These are phyloP conservation scores for Arxiozyma bovina DNA, from an alignment of 1,139 yeast genomes.

Conservation along the genomic window DNA sequence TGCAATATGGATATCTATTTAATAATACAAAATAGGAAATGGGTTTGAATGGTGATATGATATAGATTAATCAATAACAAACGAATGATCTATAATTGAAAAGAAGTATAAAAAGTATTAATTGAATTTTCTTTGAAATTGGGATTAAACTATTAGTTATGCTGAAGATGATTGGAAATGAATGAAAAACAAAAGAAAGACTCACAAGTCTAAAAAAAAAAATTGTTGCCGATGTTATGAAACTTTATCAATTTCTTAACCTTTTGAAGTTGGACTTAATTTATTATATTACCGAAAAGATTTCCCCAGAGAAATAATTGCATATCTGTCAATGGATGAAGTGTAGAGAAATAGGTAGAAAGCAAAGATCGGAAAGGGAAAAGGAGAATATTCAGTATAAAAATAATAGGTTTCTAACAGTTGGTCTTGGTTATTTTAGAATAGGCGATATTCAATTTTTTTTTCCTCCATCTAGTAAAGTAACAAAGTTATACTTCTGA, in stretches of 20 bases:
- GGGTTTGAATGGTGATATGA: background rate
- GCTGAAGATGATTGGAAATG: background rate
- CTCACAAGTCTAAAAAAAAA: background rate
- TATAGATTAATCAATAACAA: too few relatives aligned
- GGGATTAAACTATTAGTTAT: background rate
- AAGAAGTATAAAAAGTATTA: background rate
- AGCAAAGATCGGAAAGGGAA: background rate
- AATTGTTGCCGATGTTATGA: background rate
- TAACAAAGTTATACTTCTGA: background rate
- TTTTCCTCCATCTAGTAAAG: too few relatives aligned
- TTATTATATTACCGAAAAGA: background rate
- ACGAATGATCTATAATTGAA: background rate
- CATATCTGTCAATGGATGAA: background rate
- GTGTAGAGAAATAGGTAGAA: background rate
- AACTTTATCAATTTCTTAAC: background rate
- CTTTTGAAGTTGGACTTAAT: background rate
- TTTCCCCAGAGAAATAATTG: too few relatives aligned
- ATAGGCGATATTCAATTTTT: background rate
- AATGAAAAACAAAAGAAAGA: too few relatives aligned
- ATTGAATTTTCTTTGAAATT: background rate
- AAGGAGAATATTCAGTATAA: background rate
- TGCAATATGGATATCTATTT: background rate
- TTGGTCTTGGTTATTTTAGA: background rate
- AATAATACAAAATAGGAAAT: background rate
- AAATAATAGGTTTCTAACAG: background rate